These are phyloP conservation scores for Wallacemonas collosoma DNA, from an alignment of 208 protist species.

Conservation along the genomic window DNA sequence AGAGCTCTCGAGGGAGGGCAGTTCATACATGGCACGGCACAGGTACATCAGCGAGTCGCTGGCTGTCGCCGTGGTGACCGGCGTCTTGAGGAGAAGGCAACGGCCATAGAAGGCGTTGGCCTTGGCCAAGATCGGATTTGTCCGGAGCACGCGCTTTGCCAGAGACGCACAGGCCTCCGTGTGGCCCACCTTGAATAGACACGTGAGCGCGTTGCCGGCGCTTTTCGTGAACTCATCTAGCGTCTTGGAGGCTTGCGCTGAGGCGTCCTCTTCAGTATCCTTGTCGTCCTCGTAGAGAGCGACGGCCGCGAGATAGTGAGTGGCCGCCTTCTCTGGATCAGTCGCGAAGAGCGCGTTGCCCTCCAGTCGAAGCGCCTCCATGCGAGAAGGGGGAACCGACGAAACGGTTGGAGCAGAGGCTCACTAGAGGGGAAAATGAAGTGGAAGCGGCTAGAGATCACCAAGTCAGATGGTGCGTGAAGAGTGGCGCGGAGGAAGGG, in stretches of 20 bases:
- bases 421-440: no score
- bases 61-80: slow-evolving; percentile 17
- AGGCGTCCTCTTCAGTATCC: slow-evolving; percentile 13
- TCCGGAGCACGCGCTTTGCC: slow-evolving; percentile 42
- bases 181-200: slow-evolving; percentile 60
- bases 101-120: slow-evolving; percentile 81
- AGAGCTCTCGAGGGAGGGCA: slow-evolving; percentile 55
- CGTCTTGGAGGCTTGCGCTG: slow-evolving; percentile 19
- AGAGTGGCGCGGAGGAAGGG: no score
- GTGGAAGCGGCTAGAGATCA: no score
- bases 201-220: slow-evolving; percentile 84
- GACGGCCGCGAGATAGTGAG: slow-evolving; percentile 57
- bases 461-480: no score
- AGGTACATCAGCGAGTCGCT: slow-evolving; percentile 52
- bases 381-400: slow-evolving; percentile 14
- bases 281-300: slow-evolving; percentile 37
- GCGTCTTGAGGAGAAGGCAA: slow-evolving; percentile 35
- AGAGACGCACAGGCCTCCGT: slow-evolving; percentile 44
- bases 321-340: slow-evolving; percentile 49
- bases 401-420: no score
- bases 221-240: slow-evolving; percentile 81
- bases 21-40: slow-evolving; percentile 73
- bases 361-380: slow-evolving; percentile 71
- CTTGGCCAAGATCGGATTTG: slow-evolving; percentile 81
- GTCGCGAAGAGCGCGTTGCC: slow-evolving; percentile 67